Evolutionary conservation across 2,329 filamentous ascomycete species (phyloP).

Genomic region (Fusarium pininemorale): DNA sequence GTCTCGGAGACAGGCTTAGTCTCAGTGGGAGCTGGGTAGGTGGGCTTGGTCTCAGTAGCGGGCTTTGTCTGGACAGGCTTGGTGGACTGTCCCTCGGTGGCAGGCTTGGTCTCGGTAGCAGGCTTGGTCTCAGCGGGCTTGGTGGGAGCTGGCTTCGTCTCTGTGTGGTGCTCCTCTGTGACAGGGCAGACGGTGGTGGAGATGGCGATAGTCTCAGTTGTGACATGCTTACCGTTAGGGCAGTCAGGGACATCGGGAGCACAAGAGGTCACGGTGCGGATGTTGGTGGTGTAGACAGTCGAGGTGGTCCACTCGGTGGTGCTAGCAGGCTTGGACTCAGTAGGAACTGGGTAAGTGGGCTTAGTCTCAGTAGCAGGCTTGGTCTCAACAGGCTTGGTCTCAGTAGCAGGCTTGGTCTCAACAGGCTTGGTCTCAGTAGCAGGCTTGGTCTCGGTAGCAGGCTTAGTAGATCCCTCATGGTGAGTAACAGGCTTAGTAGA

Average conservation of each 20-base stretch:
- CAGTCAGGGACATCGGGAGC: background rate
- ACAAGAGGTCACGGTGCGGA: background rate
- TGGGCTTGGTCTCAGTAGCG: background rate
- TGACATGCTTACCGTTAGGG: background rate
- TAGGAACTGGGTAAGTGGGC: background rate
- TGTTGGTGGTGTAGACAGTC: constrained; percentile 1
- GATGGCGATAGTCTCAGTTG: background rate
- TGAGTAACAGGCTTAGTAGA: background rate
- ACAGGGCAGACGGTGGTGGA: background rate
- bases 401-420: background rate
- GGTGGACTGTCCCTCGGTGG: background rate
- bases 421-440: background rate
- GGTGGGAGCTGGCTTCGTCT: background rate
- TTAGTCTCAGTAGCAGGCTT: background rate
- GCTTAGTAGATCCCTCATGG: background rate
- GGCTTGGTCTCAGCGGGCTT: background rate
- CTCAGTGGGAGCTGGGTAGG: background rate
- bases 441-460: background rate
- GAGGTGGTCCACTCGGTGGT: background rate
- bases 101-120: background rate
- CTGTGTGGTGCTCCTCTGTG: background rate
- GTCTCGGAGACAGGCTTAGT: background rate
- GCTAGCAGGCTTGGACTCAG: background rate
- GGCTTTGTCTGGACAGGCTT: background rate
- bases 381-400: background rate